These are phyloP conservation scores for Aspergillus persii DNA, from an alignment of 2,329 filamentous ascomycete genomes.

Conservation along the genomic window DNA sequence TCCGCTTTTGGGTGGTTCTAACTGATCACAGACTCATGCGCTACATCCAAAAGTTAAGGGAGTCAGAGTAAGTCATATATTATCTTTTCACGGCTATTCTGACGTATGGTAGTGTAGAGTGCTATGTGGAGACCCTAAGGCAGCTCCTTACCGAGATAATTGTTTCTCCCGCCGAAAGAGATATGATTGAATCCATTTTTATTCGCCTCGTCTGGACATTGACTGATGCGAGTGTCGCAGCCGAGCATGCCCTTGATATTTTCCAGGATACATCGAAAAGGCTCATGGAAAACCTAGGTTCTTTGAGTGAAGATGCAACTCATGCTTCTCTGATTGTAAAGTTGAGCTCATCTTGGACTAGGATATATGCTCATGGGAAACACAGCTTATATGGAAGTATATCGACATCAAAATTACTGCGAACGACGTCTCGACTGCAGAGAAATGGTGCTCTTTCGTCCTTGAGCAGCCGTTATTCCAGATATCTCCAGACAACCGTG, in stretches of 20 bases:
- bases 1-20: neutral
- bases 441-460: conserved; percentile 70
- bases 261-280: conserved; percentile 14
- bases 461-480: conserved; percentile 63
- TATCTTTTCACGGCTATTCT: neutral
- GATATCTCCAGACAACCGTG: conserved; percentile 63
- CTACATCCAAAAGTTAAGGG: conserved; percentile 64
- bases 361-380: neutral
- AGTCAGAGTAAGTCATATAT: conserved; percentile 43
- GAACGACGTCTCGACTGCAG: conserved; percentile 54
- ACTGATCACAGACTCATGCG: conserved; percentile 52
- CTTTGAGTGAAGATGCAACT: conserved; percentile 60
- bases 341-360: neutral
- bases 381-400: conserved; percentile 76
- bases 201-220: conserved; percentile 68
- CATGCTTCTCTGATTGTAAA: conserved; percentile 46
- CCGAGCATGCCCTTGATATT: conserved; percentile 33
- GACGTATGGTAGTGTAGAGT: conserved; percentile 28
- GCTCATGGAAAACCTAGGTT: conserved; percentile 47
- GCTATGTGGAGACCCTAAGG: conserved; percentile 55
- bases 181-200: conserved; percentile 68
- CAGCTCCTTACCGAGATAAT: conserved; percentile 62
- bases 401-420: conserved; percentile 60
- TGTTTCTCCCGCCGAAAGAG: conserved; percentile 46
- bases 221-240: conserved; percentile 45